These are phyloP conservation scores for Colletotrichum orchidophilum DNA, from an alignment of 2,329 filamentous ascomycete genomes.

Conservation along the genomic window DNA sequence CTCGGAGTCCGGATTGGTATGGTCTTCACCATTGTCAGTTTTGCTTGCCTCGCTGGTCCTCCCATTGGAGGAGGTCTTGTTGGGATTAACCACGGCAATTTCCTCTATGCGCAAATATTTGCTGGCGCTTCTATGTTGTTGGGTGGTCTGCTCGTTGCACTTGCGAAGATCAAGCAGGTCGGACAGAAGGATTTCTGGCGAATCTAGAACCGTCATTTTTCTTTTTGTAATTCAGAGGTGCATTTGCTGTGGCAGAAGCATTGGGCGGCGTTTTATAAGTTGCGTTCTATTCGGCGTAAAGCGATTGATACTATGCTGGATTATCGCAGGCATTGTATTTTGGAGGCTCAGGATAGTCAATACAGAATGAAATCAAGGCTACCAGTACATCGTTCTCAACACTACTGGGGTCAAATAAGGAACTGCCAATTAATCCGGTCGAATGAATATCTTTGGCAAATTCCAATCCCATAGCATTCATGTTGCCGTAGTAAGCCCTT, in stretches of 20 bases:
- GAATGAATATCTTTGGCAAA: neutral
- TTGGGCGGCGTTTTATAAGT: neutral
- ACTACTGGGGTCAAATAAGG: neutral
- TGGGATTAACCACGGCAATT: constrained; percentile 11
- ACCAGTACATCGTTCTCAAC: neutral
- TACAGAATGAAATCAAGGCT: neutral
- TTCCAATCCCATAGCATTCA: neutral
- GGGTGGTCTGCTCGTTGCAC: constrained; percentile 19
- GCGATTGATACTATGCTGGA: neutral
- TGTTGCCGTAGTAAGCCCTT: neutral
- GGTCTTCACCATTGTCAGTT: constrained; percentile 49
- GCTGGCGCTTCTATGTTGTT: constrained; percentile 21
- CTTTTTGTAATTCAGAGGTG: neutral
- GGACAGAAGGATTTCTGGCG: constrained; percentile 17
- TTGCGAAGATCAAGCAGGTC: constrained; percentile 30
- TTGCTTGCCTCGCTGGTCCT: constrained; percentile 50
- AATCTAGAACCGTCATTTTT: neutral
- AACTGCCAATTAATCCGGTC: neutral
- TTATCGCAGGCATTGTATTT: neutral
- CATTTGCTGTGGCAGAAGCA: neutral
- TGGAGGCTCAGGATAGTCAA: neutral
- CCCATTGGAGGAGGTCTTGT: constrained; percentile 57
- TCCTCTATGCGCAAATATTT: constrained; percentile 23
- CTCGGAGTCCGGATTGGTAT: constrained; percentile 52
- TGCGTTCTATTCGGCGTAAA: neutral